Evolutionary conservation across 345 rosid genomes (phyloP), one percentile per base, ranked within the genome.

Genomic region (Hypericum perforatum): DNA sequence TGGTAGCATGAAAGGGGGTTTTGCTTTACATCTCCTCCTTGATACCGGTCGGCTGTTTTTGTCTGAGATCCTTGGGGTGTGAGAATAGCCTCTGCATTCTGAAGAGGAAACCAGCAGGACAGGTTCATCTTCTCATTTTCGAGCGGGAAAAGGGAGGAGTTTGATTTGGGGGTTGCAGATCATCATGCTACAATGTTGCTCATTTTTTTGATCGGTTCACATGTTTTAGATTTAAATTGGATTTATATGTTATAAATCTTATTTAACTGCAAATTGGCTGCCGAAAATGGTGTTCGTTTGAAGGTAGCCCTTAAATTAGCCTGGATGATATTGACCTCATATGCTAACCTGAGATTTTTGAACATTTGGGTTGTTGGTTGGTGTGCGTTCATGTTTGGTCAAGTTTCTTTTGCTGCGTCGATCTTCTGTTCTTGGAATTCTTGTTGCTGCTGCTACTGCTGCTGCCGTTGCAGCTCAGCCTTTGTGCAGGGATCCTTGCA

Each of bases 41-140:
- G 7, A 29, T 63, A 59, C 72, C 72, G 69, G 63, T 51, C 64
- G 16, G 63, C 62, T 58, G 38, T 41, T 60, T 56, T 62, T 54
- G 53, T 22, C 32, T 15, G 7, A 53, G 49, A 60, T 65, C 63
- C 64, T 42, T 63, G 71, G 69, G 68, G 61, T 51, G 54, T 50
- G 61, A n/a, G n/a, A n/a, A 49, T 41, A 5, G 41, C 52, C 58
- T 15, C 37, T 7, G 3, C 13, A 11, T 52, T 38, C n/a, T 6
- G 47, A 54, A 43, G 45, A 56, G n/a, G 41, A 45, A 29, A 9
- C 29, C 10, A 41, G 12, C 12, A 61, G 52, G 16, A 60, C 16
- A 37, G 37, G n/a, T 15, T 12, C 7, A 43, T 9, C 36, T 16
- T 44, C 37, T 22, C 40, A 11, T 16, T 46, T 10, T 11, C 3